Percentiles rank a stretch among this genome's conserved stretches.
These are phyloP conservation scores for Cladosporium oxysporum DNA, from an alignment of 2,329 filamentous ascomycete species.

Conservation along the genomic window DNA sequence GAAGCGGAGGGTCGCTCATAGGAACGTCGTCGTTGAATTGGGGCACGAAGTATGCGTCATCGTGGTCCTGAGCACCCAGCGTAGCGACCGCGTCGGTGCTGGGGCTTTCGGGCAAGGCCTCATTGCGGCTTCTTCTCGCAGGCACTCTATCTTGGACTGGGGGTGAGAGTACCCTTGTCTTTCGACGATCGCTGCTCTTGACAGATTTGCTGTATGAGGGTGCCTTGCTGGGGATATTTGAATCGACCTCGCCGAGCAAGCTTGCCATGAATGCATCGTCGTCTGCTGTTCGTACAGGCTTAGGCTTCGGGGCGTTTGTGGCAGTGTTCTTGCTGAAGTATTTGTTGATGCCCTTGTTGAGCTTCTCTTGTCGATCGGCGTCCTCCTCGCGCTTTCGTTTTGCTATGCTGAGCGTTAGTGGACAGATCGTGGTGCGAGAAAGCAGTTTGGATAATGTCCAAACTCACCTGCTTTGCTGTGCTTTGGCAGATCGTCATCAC, in stretches of 20 bases:
- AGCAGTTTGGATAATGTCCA: background rate
- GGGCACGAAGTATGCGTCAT: constrained; percentile 55
- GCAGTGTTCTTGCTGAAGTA: constrained; percentile 82
- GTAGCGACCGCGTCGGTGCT: constrained; percentile 19
- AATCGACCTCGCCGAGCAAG: constrained; percentile 84
- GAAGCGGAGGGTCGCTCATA: constrained; percentile 70
- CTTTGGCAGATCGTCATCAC: constrained; percentile 65
- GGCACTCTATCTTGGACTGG: constrained; percentile 56
- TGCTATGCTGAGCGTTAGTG: constrained; percentile 49
- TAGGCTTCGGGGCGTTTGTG: constrained; percentile 69
- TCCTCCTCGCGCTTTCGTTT: constrained; percentile 90
- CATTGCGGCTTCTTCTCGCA: constrained; percentile 7
- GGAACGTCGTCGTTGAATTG: constrained; percentile 70
- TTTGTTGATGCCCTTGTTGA: constrained; percentile 88
- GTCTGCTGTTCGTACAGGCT: constrained; percentile 62
- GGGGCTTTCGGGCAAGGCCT: constrained; percentile 21
- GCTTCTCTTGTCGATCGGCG: constrained; percentile 78
- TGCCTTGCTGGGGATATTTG: constrained; percentile 63
- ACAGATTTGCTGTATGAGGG: constrained; percentile 61
- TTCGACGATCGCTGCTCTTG: constrained; percentile 74
- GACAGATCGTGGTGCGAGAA: background rate
- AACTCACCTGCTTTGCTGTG: constrained; percentile 59
- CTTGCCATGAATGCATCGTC: constrained; percentile 85
- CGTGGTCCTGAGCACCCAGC: constrained; percentile 35
- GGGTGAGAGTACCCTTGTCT: constrained; percentile 78